Evolutionary conservation across 2,329 filamentous ascomycete genomes (phyloP), one percentile per base, ranked within the genome.

Genomic region (Sclerotinia minor): DNA sequence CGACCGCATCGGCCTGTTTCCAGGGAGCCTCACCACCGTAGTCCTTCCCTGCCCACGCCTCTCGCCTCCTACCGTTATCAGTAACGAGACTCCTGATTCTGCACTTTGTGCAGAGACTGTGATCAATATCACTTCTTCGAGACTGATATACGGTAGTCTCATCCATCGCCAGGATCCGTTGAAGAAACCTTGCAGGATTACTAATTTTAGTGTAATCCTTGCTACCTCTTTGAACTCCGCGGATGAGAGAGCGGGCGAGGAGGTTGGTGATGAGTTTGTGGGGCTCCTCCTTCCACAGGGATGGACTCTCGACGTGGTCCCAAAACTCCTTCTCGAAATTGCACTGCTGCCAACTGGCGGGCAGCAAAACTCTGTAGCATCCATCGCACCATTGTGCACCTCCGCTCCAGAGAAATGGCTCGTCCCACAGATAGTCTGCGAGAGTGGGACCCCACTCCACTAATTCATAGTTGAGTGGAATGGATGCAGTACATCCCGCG

Each of bases 91-190:
- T 45, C 44, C 26, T 38, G 29, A 61, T n/a, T 49, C 58, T 49
- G 29, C 58, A 61, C 35, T 61, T 61, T 19, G 45, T n/a, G 58
- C 58, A 61, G 11, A 50, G 29, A 24, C 17, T 26, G 15, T 50
- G 8, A 29, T 61, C 29, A 19, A 38, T 13, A 11, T 61, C 45
- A 35, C 26, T 35, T 26, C n/a, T 15, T 13, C 9, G 58, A 44
- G 45, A 50, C 45, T 19, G 21, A 17, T 61, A 61, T 13, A 19
- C 13, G 7, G 15, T 19, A 2, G 0, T 13, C 13, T 8, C 9
- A 11, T 35, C 17, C 11, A 13, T 13, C 32, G 2, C 11, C 26
- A 35, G 29, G 29, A 60, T 38, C 15, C 5, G 11, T n/a, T n/a
- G 32, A 15, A 57, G 13, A 41, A 38, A 57, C 21, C 11, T 15